Percentiles rank a stretch among this genome's conserved stretches.
phyloP scores from a whole-genome alignment of 768 basidiomycete species.

The Russula foetens region DNA sequence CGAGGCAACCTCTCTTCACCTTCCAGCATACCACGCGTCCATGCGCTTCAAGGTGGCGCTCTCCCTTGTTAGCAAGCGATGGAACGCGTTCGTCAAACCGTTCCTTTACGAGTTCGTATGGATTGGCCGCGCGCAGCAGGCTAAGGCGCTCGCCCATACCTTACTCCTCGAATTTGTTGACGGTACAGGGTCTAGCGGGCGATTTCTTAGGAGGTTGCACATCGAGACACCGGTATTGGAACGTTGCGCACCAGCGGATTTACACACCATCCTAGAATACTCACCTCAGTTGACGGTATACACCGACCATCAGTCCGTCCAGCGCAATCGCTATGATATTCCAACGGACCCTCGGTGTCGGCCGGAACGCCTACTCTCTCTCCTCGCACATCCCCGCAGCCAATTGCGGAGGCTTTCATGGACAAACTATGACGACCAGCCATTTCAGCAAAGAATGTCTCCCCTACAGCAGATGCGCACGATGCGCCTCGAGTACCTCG shows the following conservation, averaged over 20 bases:
- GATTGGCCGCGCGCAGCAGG: constrained; percentile 49
- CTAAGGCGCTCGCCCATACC: constrained; percentile 38
- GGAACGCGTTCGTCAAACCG: constrained; percentile 45
- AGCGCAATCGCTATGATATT: constrained; percentile 43
- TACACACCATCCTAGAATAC: constrained; percentile 61
- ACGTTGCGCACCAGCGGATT: constrained; percentile 55
- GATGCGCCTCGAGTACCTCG: constrained; percentile 54
- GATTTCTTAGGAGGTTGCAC: constrained; percentile 54
- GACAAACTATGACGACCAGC: constrained; percentile 65
- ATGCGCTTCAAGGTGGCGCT: constrained; percentile 45
- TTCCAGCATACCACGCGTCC: constrained; percentile 37
- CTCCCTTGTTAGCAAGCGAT: constrained; percentile 47
- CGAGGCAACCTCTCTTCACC: constrained; percentile 33
- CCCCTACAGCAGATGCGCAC: constrained; percentile 46
- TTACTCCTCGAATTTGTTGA: constrained; percentile 37
- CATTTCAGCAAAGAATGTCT: constrained; percentile 46
- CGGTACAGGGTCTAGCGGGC: constrained; percentile 29
- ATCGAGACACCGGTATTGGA: constrained; percentile 62
- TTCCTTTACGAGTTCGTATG: constrained; percentile 63
- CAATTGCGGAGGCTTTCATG: constrained; percentile 53
- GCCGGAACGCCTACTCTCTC: constrained; percentile 50
- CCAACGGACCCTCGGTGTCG: constrained; percentile 38
- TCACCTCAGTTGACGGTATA: constrained; percentile 52
- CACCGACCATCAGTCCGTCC: constrained; percentile 56
- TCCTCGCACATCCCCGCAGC: constrained; percentile 47